phyloP scores from a whole-genome alignment of 169 alveolate species.

The Plasmodium yoelii region DNA sequence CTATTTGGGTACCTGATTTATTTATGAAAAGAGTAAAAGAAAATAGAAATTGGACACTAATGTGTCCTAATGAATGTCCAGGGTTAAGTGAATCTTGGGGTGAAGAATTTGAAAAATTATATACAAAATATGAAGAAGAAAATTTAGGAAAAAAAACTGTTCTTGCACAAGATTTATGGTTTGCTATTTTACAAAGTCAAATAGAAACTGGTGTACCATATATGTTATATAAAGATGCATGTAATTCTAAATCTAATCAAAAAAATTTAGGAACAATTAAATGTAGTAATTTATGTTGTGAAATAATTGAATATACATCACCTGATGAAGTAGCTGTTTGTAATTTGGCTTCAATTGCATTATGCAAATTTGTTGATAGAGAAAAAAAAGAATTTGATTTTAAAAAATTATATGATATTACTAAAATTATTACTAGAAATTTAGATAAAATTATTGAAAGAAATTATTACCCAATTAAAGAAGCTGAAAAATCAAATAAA shows the following conservation, averaged over 20 bases:
- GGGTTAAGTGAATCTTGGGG: slow-evolving; percentile 96
- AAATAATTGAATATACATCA: slow-evolving; percentile 97
- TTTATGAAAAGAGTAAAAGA: slow-evolving; percentile 98
- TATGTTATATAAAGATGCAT: slow-evolving; percentile 96
- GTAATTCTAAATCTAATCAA: slow-evolving; percentile 97
- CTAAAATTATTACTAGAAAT: slow-evolving; percentile 94
- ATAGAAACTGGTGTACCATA: slow-evolving; percentile 99
- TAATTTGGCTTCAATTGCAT: slow-evolving; percentile 97
- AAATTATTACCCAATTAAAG: slow-evolving; percentile 96
- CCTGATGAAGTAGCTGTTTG: slow-evolving; percentile 99
- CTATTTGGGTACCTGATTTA: slow-evolving; percentile 99
- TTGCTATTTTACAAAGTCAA: slow-evolving; percentile 95
- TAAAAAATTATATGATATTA: slow-evolving; percentile 89
- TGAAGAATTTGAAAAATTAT: slow-evolving; percentile 94
- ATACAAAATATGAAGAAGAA: slow-evolving; percentile 90
- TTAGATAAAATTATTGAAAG: slow-evolving; percentile 96
- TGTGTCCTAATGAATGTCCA: slow-evolving; percentile 99
- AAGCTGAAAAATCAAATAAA: slow-evolving; percentile 94
- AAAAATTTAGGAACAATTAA: slow-evolving; percentile 98
- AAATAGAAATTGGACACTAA: slow-evolving; percentile 96
- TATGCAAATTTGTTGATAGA: slow-evolving; percentile 87
- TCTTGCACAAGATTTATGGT: slow-evolving; percentile 97
- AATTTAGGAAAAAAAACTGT: slow-evolving; percentile 95
- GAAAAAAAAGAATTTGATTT: slow-evolving; percentile 85
- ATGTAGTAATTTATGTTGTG: slow-evolving; percentile 97